Base-by-base conservation (phyloP, 2,329 filamentous ascomycete genomes). In the Ophiostoma novo-ulmi region DNA sequence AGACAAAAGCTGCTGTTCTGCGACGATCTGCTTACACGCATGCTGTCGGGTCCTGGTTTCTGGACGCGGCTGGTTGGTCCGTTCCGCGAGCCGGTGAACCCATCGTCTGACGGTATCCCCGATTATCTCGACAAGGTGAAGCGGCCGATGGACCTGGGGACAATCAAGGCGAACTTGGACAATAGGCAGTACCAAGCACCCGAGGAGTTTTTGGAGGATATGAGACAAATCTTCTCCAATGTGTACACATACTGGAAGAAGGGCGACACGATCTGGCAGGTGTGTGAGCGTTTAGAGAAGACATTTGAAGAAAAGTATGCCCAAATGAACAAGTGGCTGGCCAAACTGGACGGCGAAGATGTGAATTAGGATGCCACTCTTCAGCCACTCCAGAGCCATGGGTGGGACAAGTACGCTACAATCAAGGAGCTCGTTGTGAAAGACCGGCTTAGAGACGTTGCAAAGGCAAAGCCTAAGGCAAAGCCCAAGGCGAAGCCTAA, bases 21-120 rank as follows among this genome's bases (percentile, higher is more conserved):
- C 74, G 79, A 83, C 2, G 85, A 88, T 73, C 79, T 89, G 0
- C 76, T 89, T 67, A 81, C 80, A 1, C 81, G 87, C 39, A 89
- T 89, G 87, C 79, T 89, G 0, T 87, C 85, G 1, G 87, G 87
- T 0, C 87, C 87, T 72, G 87, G 87, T 7, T 89, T 87, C 77
- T 89, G 87, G 87, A 89, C 87, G 0, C 85, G 87, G n/a, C 81
- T 89, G 0, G 87, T 89, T 3, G 86, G 86, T 0, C 85, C 86
- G 0, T 89, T 89, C 77, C 84, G 83, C 64, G 83, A 88, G 35
- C 84, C 87, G 0, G 87, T 89, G 7, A 82, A 87, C 71, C 87
- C 87, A 0, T 75, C 71, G 20, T 48, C 79, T 52, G 86, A 89
- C 73, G 84, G 84, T 22, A 85, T 88, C 1, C 87, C 86, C 1